phyloP scores from a whole-genome alignment of 768 basidiomycete genomes.

The Atractiella rhizophila region DNA sequence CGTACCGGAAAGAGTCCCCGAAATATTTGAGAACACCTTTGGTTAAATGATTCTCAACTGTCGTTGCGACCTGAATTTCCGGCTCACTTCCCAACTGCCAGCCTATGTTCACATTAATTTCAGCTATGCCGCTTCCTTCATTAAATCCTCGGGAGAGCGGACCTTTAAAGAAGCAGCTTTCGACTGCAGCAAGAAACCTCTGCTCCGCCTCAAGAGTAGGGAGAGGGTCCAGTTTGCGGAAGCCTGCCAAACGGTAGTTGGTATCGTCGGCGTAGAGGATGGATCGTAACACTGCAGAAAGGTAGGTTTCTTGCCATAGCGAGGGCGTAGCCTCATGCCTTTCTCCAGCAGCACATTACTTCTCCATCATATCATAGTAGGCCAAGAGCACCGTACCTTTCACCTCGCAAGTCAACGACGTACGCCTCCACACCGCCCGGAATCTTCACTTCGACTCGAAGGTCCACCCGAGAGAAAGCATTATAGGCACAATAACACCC shows the following conservation, averaged over 20 bases:
- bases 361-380: not conserved
- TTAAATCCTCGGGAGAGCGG: conserved; percentile 2
- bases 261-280: conserved; percentile 92
- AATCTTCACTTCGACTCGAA: conserved; percentile 92
- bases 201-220: conserved; percentile 65
- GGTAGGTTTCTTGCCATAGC: conserved; percentile 92
- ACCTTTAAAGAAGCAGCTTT: conserved; percentile 70
- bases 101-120: conserved; percentile 27
- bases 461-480: conserved; percentile 86
- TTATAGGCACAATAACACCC: conserved; percentile 86
- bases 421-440: conserved; percentile 91
- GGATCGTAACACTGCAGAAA: conserved; percentile 69
- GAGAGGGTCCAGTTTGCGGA: conserved; percentile 86
- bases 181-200: conserved; percentile 70
- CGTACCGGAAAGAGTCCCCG: conserved; percentile 50
- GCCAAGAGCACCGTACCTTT: conserved; percentile 43
- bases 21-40: conserved; percentile 93
- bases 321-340: conserved; percentile 75
- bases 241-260: conserved; percentile 68
- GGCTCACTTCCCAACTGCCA: conserved; percentile 98
- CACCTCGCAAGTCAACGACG: conserved; percentile 76
- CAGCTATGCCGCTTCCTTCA: not conserved
- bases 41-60: conserved; percentile 87
- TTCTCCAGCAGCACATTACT: too few relatives aligned
- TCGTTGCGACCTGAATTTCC: conserved; percentile 90